Percentiles rank a stretch among this genome's conserved stretches.
phyloP scores from a whole-genome alignment of 2,329 filamentous ascomycete genomes.

The Biscogniauxia sp. region DNA sequence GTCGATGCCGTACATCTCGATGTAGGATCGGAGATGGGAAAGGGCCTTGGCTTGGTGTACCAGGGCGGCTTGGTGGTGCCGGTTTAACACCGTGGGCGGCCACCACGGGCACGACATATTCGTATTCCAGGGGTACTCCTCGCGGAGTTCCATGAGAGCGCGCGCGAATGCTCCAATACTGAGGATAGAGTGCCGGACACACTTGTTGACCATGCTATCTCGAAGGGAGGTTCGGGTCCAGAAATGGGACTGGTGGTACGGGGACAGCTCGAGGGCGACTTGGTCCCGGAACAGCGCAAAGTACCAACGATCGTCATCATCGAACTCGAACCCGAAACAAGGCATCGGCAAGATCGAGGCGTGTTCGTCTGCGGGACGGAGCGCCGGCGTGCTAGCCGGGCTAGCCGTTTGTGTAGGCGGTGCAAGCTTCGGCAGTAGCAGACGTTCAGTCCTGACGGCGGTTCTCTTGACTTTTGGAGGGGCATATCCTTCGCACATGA shows the following conservation, averaged over 20 bases:
- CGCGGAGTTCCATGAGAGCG: slow-evolving; percentile 24
- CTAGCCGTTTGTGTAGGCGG: slow-evolving; percentile 1
- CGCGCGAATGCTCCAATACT: slow-evolving; percentile 28
- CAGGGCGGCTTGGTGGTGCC: slow-evolving; percentile 27
- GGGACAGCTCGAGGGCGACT: slow-evolving; percentile 23
- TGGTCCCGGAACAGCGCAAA: slow-evolving; percentile 24
- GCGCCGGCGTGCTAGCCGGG: slow-evolving; percentile 1
- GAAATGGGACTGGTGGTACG: slow-evolving; percentile 21
- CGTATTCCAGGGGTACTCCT: slow-evolving; percentile 10
- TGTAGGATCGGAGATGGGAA: slow-evolving; percentile 21
- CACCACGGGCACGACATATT: slow-evolving; percentile 20
- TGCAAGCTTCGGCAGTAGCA: slow-evolving; percentile 19
- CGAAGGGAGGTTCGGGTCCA: slow-evolving; percentile 24
- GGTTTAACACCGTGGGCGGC: slow-evolving; percentile 19
- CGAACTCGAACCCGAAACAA: slow-evolving; percentile 19
- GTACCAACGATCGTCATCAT: slow-evolving; percentile 25
- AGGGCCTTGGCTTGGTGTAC: slow-evolving; percentile 28
- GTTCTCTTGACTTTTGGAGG: slow-evolving; percentile 16
- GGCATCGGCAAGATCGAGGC: slow-evolving; percentile 11
- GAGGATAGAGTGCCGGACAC: slow-evolving; percentile 27
- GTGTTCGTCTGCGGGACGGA: slow-evolving; percentile 4
- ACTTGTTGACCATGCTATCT: slow-evolving; percentile 23
- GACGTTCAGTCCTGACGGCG: slow-evolving; percentile 14
- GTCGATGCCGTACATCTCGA: slow-evolving; percentile 20
- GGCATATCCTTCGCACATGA: slow-evolving; percentile 32